Evolutionary conservation across 2,329 filamentous ascomycete species (phyloP).

Genomic region (Pseudopyricularia javanii): DNA sequence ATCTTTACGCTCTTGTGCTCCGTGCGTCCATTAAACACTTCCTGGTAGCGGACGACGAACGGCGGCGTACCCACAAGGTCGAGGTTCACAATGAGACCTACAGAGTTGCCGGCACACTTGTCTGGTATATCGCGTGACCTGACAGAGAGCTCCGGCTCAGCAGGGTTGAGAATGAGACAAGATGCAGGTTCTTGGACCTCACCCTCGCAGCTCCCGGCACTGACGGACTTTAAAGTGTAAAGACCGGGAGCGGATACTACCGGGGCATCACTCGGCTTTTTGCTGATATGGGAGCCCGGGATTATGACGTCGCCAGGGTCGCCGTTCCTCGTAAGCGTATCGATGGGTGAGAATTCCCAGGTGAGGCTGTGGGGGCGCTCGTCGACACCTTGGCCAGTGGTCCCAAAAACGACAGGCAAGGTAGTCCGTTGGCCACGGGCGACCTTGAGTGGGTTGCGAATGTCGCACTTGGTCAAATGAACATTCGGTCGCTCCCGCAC

Average conservation of each 20-base stretch:
- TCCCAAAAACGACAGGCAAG: conserved; percentile 61
- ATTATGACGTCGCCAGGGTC: conserved; percentile 52
- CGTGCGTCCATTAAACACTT: conserved; percentile 49
- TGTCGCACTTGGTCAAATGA: conserved; percentile 61
- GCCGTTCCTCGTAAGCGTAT: conserved; percentile 54
- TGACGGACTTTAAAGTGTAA: conserved; percentile 72
- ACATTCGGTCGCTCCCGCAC: conserved; percentile 79
- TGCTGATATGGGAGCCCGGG: conserved; percentile 46
- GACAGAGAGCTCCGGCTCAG: conserved; percentile 68
- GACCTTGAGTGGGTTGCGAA: conserved; percentile 69
- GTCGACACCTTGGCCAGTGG: conserved; percentile 42
- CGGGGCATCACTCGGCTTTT: conserved; percentile 50
- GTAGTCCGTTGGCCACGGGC: conserved; percentile 58
- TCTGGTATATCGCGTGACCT: conserved; percentile 75
- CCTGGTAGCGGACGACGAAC: conserved; percentile 70
- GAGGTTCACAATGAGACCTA: conserved; percentile 78
- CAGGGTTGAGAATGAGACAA: conserved; percentile 84
- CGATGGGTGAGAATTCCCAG: conserved; percentile 72
- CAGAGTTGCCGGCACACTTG: conserved; percentile 87
- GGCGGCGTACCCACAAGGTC: conserved; percentile 88
- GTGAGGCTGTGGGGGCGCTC: conserved; percentile 60
- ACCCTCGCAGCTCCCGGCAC: conserved; percentile 70
- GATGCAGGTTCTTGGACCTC: conserved; percentile 89
- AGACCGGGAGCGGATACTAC: conserved; percentile 66
- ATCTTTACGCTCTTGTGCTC: conserved; percentile 44